These are phyloP conservation scores for Fusarium ramigenum DNA, from an alignment of 2,329 filamentous ascomycete genomes.

Conservation along the genomic window DNA sequence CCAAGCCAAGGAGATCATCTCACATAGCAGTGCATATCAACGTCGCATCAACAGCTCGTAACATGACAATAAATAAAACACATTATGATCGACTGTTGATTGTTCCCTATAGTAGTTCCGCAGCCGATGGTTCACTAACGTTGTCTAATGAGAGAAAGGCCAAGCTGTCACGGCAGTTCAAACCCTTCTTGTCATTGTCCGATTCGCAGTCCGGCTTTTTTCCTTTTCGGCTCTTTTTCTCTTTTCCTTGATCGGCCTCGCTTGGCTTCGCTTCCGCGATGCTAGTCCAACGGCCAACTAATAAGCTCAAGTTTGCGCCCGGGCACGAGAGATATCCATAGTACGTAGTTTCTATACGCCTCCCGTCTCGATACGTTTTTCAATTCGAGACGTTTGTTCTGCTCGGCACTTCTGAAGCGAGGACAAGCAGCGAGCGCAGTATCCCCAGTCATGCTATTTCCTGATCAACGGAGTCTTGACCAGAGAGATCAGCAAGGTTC, in stretches of 20 bases:
- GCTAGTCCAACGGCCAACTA: conserved; percentile 17
- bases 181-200: conserved; percentile 5
- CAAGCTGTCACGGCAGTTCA: conserved; percentile 10
- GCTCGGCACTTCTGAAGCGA: conserved; percentile 27
- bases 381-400: conserved; percentile 8
- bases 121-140: neutral
- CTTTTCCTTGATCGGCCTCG: conserved; percentile 2
- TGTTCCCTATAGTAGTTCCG: conserved; percentile 15
- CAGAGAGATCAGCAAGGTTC: conserved; percentile 16
- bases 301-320: conserved; percentile 33
- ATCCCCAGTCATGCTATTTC: neutral
- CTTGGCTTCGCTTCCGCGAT: conserved; percentile 15
- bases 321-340: conserved; percentile 8
- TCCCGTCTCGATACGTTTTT: conserved; percentile 21
- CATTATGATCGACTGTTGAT: conserved; percentile 20
- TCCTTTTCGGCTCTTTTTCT: neutral
- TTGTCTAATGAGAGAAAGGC: neutral
- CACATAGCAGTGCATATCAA: conserved; percentile 23
- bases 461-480: neutral
- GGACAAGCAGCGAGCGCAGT: neutral
- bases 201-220: neutral
- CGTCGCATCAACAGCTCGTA: conserved; percentile 11
- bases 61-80: conserved; percentile 13
- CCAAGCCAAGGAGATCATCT: conserved; percentile 17
- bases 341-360: neutral